Percentiles rank a stretch among this genome's conserved stretches.
Conservation (phyloP, 495 filamentous ascomycete genomes). For the Thermochaetoides thermophila region DNA sequence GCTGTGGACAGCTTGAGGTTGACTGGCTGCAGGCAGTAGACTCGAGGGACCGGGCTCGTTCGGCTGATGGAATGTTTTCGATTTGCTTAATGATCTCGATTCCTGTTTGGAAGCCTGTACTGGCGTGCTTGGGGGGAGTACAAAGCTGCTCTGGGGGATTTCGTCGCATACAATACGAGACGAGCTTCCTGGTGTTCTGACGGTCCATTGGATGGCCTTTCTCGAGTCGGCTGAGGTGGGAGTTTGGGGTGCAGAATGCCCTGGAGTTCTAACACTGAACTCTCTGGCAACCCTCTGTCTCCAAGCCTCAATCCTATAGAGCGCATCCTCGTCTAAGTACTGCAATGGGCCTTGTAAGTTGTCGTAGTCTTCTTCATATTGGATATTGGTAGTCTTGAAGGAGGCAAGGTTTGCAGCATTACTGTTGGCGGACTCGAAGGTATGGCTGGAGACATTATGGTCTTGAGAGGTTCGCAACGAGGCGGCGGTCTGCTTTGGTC, state of each 20-base stretch:
- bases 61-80: too few species aligned
- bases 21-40: background rate
- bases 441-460: constrained; percentile 2
- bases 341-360: background rate
- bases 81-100: too few species aligned
- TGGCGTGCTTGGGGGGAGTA: too few species aligned
- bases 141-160: background rate
- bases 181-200: background rate
- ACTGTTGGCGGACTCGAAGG: constrained; percentile 10
- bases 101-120: too few species aligned
- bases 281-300: constrained; percentile 4
- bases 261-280: background rate
- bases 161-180: background rate
- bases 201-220: constrained; percentile 1
- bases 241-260: background rate
- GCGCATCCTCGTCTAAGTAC: constrained; percentile 5
- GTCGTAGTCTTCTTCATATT: too few species aligned
- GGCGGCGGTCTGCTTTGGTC: too few species aligned
- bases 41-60: too few species aligned
- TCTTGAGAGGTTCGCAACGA: too few species aligned
- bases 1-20: background rate
- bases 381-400: too few species aligned
- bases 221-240: constrained; percentile 4
- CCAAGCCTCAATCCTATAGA: constrained; percentile 9
- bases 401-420: constrained; percentile 17